Conservation (phyloP, 108 stramenopile species). For the Cyclostephanos invisitatus region DNA sequence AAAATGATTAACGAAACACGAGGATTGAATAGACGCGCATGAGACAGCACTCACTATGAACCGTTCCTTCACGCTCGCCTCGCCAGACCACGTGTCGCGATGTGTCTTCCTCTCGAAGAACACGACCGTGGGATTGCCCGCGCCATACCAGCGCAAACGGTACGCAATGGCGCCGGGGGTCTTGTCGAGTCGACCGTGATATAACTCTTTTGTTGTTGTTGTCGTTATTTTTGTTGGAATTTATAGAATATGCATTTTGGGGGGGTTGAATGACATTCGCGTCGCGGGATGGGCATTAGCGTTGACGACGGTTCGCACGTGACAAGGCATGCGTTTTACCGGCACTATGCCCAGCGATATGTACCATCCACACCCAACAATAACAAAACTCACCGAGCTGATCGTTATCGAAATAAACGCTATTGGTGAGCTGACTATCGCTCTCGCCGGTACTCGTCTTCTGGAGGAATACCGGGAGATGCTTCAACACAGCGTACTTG, state of each 20-base stretch:
- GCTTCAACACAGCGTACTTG: constrained; percentile 90
- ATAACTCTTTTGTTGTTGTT: constrained; percentile 59
- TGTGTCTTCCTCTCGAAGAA: constrained; percentile 99
- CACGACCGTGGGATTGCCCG: constrained; percentile 80
- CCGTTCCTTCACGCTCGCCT: constrained; percentile 95
- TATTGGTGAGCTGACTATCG: constrained; percentile 94
- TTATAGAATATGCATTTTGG: too few species aligned
- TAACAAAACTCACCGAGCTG: constrained; percentile 71
- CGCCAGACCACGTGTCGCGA: constrained; percentile 97
- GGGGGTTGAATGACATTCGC: too few species aligned
- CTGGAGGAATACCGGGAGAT: constrained; percentile 95
- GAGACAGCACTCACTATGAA: constrained; percentile 78
- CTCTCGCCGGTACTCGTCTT: constrained; percentile 88
- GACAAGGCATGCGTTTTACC: too few species aligned
- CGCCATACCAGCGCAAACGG: constrained; percentile 95
- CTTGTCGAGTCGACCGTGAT: constrained; percentile 96
- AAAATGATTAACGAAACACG: not conserved
- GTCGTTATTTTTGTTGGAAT: too few species aligned
- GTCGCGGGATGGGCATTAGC: too few species aligned
- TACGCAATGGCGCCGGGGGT: constrained; percentile 94
- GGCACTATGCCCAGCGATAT: too few species aligned
- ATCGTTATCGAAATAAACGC: constrained; percentile 91
- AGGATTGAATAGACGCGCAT: not conserved
- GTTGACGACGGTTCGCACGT: too few species aligned
- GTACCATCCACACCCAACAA: too few species aligned